Evolutionary conservation across 2,329 filamentous ascomycete species (phyloP).

Genomic region (Didymella pinodella): DNA sequence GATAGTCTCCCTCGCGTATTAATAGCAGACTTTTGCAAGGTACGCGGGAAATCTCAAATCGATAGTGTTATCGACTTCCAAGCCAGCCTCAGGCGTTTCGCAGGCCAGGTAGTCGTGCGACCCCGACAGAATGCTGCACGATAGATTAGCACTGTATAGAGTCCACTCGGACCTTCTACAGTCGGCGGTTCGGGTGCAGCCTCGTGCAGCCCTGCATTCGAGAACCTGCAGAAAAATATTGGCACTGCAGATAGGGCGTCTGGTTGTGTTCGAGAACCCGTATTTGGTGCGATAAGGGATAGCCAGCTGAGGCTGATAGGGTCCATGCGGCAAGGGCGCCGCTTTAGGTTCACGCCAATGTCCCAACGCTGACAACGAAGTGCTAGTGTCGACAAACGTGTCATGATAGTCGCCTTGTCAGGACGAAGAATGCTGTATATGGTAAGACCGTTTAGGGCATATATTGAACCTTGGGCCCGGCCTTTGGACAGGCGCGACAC

Average conservation of each 20-base stretch:
- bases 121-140: conserved; percentile 1
- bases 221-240: conserved; percentile 12
- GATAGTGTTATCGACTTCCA: conserved; percentile 20
- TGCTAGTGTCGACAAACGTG: conserved; percentile 10
- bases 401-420: conserved; percentile 6
- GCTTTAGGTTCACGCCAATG: conserved; percentile 16
- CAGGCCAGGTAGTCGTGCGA: conserved; percentile 7
- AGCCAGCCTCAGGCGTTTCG: conserved; percentile 8
- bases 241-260: conserved; percentile 16
- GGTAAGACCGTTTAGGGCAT: conserved; percentile 17
- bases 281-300: conserved; percentile 14
- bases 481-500: neutral
- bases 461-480: conserved; percentile 12
- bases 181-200: conserved; percentile 3
- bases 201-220: conserved; percentile 8
- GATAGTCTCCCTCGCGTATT: conserved; percentile 10
- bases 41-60: conserved; percentile 22
- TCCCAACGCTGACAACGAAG: conserved; percentile 15
- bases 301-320: conserved; percentile 1
- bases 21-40: conserved; percentile 23
- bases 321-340: conserved; percentile 19
- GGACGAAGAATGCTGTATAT: conserved; percentile 7
- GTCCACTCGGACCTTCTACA: neutral
- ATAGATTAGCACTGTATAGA: neutral
- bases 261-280: conserved; percentile 1